These are phyloP conservation scores for Trichosporon inkin DNA, from an alignment of 1,284 basidiomycete species.

Conservation along the genomic window DNA sequence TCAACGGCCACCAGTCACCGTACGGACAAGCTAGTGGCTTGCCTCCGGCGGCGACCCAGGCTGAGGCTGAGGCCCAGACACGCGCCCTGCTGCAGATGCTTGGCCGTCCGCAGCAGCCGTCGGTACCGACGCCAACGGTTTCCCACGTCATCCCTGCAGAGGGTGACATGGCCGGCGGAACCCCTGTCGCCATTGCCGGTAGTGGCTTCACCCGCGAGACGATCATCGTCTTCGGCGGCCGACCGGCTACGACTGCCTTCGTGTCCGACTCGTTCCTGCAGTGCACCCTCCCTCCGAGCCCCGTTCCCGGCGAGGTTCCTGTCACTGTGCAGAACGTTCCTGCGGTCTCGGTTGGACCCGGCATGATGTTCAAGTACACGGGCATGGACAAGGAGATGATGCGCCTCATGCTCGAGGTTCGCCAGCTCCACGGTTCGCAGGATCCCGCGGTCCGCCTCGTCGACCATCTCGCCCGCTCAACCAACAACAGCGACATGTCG, in stretches of 20 bases:
- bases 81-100: conserved; percentile 21
- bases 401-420: conserved; percentile 41
- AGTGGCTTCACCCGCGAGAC: conserved; percentile 66
- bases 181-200: conserved; percentile 90
- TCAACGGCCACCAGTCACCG: conserved; percentile 14
- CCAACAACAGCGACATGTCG: conserved; percentile 31
- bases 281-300: conserved; percentile 81
- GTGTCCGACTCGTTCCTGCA: conserved; percentile 94
- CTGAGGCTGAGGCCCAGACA: conserved; percentile 22
- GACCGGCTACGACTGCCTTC: conserved; percentile 74
- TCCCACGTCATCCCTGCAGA: conserved; percentile 74
- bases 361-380: conserved; percentile 40
- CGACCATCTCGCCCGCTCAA: conserved; percentile 29
- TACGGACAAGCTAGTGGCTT: conserved; percentile 10
- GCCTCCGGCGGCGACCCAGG: conserved; percentile 24
- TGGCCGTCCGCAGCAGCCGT: conserved; percentile 12
- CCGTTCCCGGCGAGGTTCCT: conserved; percentile 77
- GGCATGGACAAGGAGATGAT: conserved; percentile 45
- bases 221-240: conserved; percentile 81
- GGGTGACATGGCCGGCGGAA: conserved; percentile 88
- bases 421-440: conserved; percentile 35
- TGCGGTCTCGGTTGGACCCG: conserved; percentile 23
- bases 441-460: conserved; percentile 42
- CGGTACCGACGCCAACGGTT: conserved; percentile 41
- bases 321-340: conserved; percentile 68